Evolutionary conservation across 2,329 filamentous ascomycete genomes (phyloP).

Genomic region (Neofusicoccum laricinum): DNA sequence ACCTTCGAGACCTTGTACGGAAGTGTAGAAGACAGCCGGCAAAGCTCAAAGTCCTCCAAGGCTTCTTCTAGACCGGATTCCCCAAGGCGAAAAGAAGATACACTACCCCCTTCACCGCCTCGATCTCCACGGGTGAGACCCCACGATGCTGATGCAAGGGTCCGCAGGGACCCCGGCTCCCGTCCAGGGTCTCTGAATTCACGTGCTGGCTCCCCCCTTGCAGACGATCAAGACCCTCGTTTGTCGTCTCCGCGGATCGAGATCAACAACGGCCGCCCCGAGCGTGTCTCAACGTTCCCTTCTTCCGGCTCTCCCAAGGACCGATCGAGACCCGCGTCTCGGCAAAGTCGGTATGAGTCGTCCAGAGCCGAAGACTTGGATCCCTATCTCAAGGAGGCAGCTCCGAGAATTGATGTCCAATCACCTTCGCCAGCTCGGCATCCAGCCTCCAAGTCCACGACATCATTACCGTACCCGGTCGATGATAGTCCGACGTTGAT

Average conservation of each 20-base stretch:
- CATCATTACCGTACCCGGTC: constrained; percentile 44
- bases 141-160: constrained; percentile 24
- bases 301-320: constrained; percentile 18
- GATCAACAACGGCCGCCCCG: neutral
- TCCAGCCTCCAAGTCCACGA: constrained; percentile 19
- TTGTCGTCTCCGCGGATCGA: constrained; percentile 6
- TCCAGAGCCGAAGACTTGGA: constrained; percentile 24
- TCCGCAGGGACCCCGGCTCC: constrained; percentile 24
- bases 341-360: constrained; percentile 29
- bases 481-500: constrained; percentile 34
- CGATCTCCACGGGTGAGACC: constrained; percentile 30
- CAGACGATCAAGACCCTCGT: neutral
- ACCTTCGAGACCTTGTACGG: constrained; percentile 16
- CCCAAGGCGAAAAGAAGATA: constrained; percentile 22
- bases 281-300: constrained; percentile 4
- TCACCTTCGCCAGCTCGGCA: constrained; percentile 32
- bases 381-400: constrained; percentile 18
- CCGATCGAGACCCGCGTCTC: constrained; percentile 27
- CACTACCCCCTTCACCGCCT: constrained; percentile 21
- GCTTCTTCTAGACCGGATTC: constrained; percentile 25
- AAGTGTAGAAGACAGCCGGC: neutral
- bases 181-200: constrained; percentile 20
- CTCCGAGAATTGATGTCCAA: constrained; percentile 28
- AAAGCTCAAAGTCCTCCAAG: constrained; percentile 1
- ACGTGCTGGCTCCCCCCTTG: constrained; percentile 4